These are phyloP conservation scores for Candida orba DNA, from an alignment of 805 yeast species.

Conservation along the genomic window DNA sequence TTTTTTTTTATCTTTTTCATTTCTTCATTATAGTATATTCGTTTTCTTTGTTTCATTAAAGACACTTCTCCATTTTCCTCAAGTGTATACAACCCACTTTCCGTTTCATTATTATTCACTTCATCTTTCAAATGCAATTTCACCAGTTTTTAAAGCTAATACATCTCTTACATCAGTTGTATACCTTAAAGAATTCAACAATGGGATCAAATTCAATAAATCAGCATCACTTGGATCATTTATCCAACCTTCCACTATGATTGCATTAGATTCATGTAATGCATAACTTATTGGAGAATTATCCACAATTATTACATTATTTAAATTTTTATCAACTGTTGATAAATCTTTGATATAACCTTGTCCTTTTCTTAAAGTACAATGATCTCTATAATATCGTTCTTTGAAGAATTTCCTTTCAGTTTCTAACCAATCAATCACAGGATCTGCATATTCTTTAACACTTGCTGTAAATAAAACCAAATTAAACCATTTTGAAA, in stretches of 20 bases:
- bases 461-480: slow-evolving; percentile 94
- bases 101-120: too few species aligned
- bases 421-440: slow-evolving; percentile 82
- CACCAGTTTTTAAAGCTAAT: slow-evolving; percentile 70
- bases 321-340: slow-evolving; percentile 44
- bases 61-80: too few species aligned
- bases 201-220: slow-evolving; percentile 71
- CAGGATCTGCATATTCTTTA: slow-evolving; percentile 94
- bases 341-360: slow-evolving; percentile 80
- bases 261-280: slow-evolving; percentile 78
- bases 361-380: slow-evolving; percentile 67
- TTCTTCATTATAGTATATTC: not conserved
- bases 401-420: slow-evolving; percentile 46
- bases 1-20: not conserved
- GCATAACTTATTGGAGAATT: slow-evolving; percentile 90
- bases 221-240: slow-evolving; percentile 91
- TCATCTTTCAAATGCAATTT: slow-evolving; percentile 42
- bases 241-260: slow-evolving; percentile 96
- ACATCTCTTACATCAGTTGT: slow-evolving; percentile 81
- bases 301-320: slow-evolving; percentile 72
- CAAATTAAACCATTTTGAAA: slow-evolving; percentile 79
- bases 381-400: slow-evolving; percentile 72
- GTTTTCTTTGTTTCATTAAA: too few species aligned
- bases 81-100: too few species aligned
- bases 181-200: slow-evolving; percentile 66